Base-by-base conservation (phyloP, 2,329 filamentous ascomycete genomes). In the Alternaria longipes region DNA sequence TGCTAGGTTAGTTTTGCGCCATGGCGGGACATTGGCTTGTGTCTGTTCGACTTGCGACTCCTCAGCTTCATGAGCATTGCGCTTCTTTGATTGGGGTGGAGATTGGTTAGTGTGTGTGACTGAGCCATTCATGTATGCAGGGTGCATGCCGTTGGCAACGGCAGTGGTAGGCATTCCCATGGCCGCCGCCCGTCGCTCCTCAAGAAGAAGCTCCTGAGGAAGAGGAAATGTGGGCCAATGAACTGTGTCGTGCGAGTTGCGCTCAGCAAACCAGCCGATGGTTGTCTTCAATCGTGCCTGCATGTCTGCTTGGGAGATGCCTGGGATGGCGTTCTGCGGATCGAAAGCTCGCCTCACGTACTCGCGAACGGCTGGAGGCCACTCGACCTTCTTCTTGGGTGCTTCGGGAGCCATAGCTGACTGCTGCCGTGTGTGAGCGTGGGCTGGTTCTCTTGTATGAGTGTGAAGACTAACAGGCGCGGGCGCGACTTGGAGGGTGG, bases 281-380 rank as follows among this genome's bases (percentile, higher is more conserved):
- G 93, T 90, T 62, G 90, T 83, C 80, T 94, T 97, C 65, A 99
- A 83, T 75, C 93, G 96, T 62, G 84, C 83, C 78, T 97, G 91
- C 84, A 97, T 90, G 59, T 97, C 93, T 54, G 84, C 73, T 52
- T 69, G 69, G n/a, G 74, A 74, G 59, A 85, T 81, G 59, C 78
- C 81, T 14, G 75, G 63, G 41, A 83, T 78, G 38, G 72, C 69
- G 75, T 93, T 91, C 60, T 89, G 86, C 26, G 88, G 86, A 52
- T 91, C 88, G 77, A 98, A 98, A 26, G 93, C 94, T 74, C 93
- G 89, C 73, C 93, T 90, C 32, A 98, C 94, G 81, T 97, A 98
- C 67, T 86, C 84, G 70, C 93, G 91, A 62, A 98, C 92, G n/a
- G 90, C 87, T 44, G 87, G 83, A 32, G 93, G 90, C 90, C 93